Evolutionary conservation across 2,329 filamentous ascomycete genomes (phyloP), one percentile per base, ranked within the genome.

Genomic region (Rosellinia necatrix): DNA sequence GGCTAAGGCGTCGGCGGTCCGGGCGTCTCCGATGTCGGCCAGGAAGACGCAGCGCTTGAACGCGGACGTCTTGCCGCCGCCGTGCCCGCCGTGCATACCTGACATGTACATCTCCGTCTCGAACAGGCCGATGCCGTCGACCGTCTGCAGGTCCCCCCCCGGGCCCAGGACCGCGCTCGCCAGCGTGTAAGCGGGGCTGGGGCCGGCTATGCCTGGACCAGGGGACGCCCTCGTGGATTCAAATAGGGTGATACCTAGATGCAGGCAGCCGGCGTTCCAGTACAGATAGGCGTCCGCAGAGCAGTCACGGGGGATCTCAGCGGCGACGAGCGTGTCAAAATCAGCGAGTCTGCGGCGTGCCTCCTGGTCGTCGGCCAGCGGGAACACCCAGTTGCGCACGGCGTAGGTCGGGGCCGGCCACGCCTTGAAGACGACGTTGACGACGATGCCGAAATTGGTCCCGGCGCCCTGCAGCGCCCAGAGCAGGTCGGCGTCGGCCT

Each of bases 21-120:
- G 49, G 2, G 2, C 34, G 46, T 51, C 55, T 58, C 74, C 73
- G 10, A 86, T 79, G 32, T 65, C 0, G 55, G 80, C 81, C 6
- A 88, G 68, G 63, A 88, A 87, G 25, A 87, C 37, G 66, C 84
- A 87, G 62, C 85, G 77, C 71, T 87, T 87, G 74, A 88, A 87
- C 0, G 84, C 77, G 8, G 80, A 86, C 0, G 82, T 87, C 72
- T 85, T 87, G 62, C 79, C 77, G 19, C 78, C 72, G 15, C 74
- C 75, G 48, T 87, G 82, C 0, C 83, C 83, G 21, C 80, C 79
- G 47, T 87, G 82, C 79, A 88, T 82, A 10, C 58, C 63, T 2
- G 80, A 79, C 69, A 88, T 76, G 70, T 86, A 85, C 78, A 86
- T 82, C 48, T 87, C 83, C 0, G 75, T 72, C 0, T 85, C 78